Evolutionary conservation across 2,329 filamentous ascomycete species (phyloP).

Genomic region (Pseudopyricularia javanii): DNA sequence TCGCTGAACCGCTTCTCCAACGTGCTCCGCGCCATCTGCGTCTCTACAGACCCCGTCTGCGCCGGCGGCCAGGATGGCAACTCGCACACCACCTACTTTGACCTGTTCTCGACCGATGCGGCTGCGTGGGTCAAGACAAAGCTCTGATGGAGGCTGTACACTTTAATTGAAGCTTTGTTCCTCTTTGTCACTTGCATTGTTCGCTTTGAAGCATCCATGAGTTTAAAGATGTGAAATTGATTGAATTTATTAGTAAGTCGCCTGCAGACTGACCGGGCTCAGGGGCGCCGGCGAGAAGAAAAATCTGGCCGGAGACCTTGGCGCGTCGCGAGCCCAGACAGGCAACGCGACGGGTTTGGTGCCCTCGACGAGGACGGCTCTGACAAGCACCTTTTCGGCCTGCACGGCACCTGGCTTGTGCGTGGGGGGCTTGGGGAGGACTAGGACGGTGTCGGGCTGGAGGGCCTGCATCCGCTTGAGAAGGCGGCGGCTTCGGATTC

Average conservation of each 20-base stretch:
- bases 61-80: constrained; percentile 15
- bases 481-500: background rate
- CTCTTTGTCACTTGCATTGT: too few species aligned
- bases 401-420: background rate
- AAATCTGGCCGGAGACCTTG: background rate
- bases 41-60: constrained; percentile 15
- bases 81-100: constrained; percentile 16
- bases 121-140: constrained; percentile 13
- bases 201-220: too few species aligned
- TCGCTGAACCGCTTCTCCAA: constrained; percentile 10
- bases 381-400: background rate
- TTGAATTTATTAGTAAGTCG: too few species aligned
- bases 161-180: too few species aligned
- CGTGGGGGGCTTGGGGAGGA: background rate
- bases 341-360: background rate
- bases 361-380: background rate
- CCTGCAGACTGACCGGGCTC: background rate
- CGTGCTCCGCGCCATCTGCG: constrained; percentile 15
- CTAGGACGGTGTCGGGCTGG: background rate
- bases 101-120: constrained; percentile 12
- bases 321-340: background rate
- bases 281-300: background rate
- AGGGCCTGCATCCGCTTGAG: background rate
- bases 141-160: background rate
- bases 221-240: too few species aligned